phyloP scores from a whole-genome alignment of 2,329 filamentous ascomycete genomes.

The Xylaria polymorpha region DNA sequence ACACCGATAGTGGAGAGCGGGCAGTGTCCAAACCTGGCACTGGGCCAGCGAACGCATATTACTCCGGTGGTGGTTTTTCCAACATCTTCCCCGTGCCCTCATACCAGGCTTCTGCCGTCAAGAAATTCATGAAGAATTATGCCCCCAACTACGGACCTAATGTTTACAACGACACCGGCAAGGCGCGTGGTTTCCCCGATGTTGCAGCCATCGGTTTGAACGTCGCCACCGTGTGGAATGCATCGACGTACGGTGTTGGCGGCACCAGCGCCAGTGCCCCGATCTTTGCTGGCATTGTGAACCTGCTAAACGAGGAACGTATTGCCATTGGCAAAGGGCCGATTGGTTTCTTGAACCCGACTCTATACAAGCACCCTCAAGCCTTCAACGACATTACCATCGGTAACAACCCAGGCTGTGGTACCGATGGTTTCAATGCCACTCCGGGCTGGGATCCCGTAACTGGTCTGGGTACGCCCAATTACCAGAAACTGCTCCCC shows the following conservation, averaged over 20 bases:
- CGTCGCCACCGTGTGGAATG: slow-evolving; percentile 55
- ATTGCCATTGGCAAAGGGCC: slow-evolving; percentile 43
- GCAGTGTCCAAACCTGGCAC: slow-evolving; percentile 33
- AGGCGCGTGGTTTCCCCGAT: slow-evolving; percentile 61
- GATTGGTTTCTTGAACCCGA: slow-evolving; percentile 44
- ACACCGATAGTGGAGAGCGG: slow-evolving; percentile 37
- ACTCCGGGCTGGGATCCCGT: slow-evolving; percentile 51
- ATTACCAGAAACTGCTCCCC: slow-evolving; percentile 38
- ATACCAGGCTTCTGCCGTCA: slow-evolving; percentile 59
- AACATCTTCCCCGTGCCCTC: slow-evolving; percentile 60
- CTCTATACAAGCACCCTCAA: slow-evolving; percentile 48
- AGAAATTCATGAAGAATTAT: slow-evolving; percentile 54
- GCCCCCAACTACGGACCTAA: slow-evolving; percentile 56
- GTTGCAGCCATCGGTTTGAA: slow-evolving; percentile 56
- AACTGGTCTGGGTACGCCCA: slow-evolving; percentile 47
- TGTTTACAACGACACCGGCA: slow-evolving; percentile 59
- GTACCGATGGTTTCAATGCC: slow-evolving; percentile 46
- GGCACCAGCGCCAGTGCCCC: slow-evolving; percentile 42
- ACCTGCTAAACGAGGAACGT: slow-evolving; percentile 43
- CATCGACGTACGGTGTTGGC: slow-evolving; percentile 47
- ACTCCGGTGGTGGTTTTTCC: slow-evolving; percentile 61
- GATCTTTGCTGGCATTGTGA: slow-evolving; percentile 43
- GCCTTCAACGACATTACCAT: slow-evolving; percentile 50
- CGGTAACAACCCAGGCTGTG: slow-evolving; percentile 47
- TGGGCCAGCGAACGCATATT: slow-evolving; percentile 47